Conservation (phyloP, 345 rosid genomes). For the Diplotaxis tenuifolia region DNA sequence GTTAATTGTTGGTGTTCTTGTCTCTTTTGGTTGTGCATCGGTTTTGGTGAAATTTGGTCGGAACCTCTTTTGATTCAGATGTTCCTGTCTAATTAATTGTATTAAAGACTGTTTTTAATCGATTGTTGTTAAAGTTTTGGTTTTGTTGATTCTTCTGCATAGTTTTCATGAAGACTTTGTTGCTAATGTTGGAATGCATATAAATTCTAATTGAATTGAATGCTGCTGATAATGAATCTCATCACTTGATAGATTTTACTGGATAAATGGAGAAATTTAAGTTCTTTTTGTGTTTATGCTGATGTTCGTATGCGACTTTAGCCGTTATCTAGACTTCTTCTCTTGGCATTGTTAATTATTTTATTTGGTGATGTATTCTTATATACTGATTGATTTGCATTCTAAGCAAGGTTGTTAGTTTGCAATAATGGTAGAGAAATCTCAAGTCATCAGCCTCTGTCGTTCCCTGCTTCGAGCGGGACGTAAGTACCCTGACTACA, state of each 20-base stretch:
- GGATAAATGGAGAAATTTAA: neutral
- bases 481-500: conserved; percentile 67
- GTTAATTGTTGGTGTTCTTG: neutral
- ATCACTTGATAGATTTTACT: neutral
- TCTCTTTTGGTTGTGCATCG: conserved; percentile 7
- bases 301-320: conserved; percentile 2
- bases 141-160: neutral
- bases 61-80: neutral
- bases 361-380: neutral
- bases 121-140: neutral
- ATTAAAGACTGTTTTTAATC: neutral
- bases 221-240: neutral
- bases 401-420: conserved; percentile 8
- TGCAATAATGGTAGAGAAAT: conserved; percentile 36
- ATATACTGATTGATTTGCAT: neutral
- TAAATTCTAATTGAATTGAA: too few relatives aligned
- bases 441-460: conserved; percentile 51
- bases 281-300: neutral
- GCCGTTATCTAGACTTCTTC: neutral
- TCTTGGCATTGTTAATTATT: neutral
- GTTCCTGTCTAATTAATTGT: neutral
- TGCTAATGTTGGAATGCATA: neutral
- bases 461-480: conserved; percentile 75
- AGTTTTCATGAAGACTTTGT: neutral
- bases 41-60: neutral